phyloP scores from a whole-genome alignment of 257 asterid genomes.

The Przewalskia tangutica region DNA sequence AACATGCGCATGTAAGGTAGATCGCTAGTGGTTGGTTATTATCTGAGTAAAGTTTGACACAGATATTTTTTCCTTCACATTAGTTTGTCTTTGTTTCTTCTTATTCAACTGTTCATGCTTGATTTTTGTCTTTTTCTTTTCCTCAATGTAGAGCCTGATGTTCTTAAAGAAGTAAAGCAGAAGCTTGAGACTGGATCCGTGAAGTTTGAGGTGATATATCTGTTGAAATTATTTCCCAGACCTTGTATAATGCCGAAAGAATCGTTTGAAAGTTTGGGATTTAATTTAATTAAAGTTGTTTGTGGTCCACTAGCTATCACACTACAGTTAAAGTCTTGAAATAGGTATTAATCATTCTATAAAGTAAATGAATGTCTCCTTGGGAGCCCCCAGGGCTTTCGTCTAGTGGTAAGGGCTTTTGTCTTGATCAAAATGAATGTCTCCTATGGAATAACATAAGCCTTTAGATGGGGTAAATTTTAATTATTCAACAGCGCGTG shows the following conservation, averaged over 20 bases:
- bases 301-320: neutral
- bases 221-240: neutral
- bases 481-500: neutral
- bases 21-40: neutral
- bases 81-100: neutral
- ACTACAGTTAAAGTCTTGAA: neutral
- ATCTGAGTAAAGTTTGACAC: neutral
- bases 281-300: neutral
- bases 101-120: neutral
- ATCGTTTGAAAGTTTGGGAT: neutral
- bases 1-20: neutral
- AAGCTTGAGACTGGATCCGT: constrained; percentile 85
- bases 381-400: no score
- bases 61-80: neutral
- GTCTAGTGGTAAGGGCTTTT: no score
- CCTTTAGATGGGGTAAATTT: neutral
- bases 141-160: constrained; percentile 77
- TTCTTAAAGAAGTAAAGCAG: constrained; percentile 86
- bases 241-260: neutral
- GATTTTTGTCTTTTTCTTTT: neutral
- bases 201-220: constrained; percentile 70
- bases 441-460: neutral
- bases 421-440: neutral
- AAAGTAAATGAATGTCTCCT: neutral
- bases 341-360: neutral